A percentile compares a stretch with the other conserved stretches of the same genome.
Evolutionary conservation across 345 rosid genomes (phyloP).

Genomic region (Euphorbia tirucalli): DNA sequence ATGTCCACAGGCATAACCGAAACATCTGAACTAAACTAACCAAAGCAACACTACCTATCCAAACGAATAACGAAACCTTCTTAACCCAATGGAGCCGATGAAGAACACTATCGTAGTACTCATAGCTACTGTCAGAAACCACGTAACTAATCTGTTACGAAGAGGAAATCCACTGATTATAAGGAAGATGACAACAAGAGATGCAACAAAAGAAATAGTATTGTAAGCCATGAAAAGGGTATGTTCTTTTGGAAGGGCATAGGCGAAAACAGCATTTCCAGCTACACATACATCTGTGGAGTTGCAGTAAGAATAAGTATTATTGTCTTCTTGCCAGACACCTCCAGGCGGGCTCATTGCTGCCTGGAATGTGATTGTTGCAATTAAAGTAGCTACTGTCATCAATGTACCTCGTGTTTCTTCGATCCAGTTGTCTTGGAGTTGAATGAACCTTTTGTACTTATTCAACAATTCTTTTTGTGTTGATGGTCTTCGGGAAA

Average conservation of each 20-base stretch:
- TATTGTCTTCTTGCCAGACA: not conserved
- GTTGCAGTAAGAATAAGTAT: not conserved
- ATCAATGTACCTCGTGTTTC: not conserved
- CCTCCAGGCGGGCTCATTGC: not conserved
- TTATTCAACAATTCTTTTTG: not conserved
- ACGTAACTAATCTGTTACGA: not conserved
- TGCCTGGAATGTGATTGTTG: not conserved
- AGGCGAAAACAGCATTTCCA: not conserved
- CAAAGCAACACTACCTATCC: not conserved
- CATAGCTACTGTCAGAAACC: not conserved
- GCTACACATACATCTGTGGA: not conserved
- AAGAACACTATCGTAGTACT: not conserved
- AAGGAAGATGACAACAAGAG: not conserved
- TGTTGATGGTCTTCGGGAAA: not conserved
- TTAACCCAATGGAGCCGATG: not conserved
- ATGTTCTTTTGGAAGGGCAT: not conserved
- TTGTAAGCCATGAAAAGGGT: not conserved
- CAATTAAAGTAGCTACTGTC: slow-evolving; percentile 3
- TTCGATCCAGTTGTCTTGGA: not conserved
- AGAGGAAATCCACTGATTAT: slow-evolving; percentile 7
- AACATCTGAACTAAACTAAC: not conserved
- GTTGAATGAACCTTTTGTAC: not conserved
- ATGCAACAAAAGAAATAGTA: not conserved
- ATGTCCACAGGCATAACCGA: not conserved
- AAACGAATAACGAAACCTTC: not conserved